Evolutionary conservation across 257 asterid species (phyloP), one percentile per base, ranked within the genome.

Genomic region (Fraxinus excelsior): DNA sequence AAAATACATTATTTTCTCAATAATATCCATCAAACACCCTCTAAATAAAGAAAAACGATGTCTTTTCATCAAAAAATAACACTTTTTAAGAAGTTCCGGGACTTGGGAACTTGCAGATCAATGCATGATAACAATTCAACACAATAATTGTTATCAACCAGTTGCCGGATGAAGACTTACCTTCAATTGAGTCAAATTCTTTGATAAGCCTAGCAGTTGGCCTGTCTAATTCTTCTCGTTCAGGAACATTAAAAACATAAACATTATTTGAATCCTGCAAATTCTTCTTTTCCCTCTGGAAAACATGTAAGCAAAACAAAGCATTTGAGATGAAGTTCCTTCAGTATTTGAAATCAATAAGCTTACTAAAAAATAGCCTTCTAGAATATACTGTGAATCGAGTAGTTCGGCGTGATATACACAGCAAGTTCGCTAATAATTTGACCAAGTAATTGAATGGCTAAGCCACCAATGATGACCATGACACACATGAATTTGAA

Each of bases 151-250:
- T n/a, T n/a, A n/a, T n/a, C n/a, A n/a, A n/a, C n/a, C n/a, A n/a
- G n/a, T n/a, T n/a, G n/a, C n/a, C 26, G n/a, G 44, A 68, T 70
- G 72, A 66, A 3, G 32, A 72, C 86, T 78, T 77, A 89, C 99
- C 97, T 89, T 84, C 89, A 67, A 95, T 75, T 76, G 72, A 70
- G 75, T 90, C 98, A 82, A 95, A 93, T 82, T 93, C 98, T 89
- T 91, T 93, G 81, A 95, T 93, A 68, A 93, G 90, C 89, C 93
- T 89, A 67, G 99, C 99, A 42, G 99, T 95, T 74, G 97, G 92
- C 76, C 96, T 85, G 86, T 91, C 98, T 74, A 95, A 80, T 78
- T 91, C 97, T 83, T 95, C 97, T 58, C 95, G 88, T 32, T 91
- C 99, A 76, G 96, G 91, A 79, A 93, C 99, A 85, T 90, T 91